Percentiles rank a stretch among this genome's conserved stretches.
Evolutionary conservation across 1,284 basidiomycete genomes (phyloP).

Genomic region (Athelia psychrophila): DNA sequence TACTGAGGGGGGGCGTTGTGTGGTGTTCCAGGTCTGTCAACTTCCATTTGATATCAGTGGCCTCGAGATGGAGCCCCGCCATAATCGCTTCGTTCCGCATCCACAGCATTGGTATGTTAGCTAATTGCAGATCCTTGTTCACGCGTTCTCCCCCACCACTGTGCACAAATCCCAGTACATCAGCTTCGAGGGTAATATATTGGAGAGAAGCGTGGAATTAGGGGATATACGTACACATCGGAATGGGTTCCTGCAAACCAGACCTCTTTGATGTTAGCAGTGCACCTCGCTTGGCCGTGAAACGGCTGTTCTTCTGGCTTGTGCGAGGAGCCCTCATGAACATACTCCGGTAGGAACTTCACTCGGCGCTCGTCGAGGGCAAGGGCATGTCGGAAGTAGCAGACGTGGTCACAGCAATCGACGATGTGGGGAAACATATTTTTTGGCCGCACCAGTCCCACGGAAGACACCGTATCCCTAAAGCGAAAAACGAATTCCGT

Average conservation of each 20-base stretch:
- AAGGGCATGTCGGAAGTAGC: conserved; percentile 28
- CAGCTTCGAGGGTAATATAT: neutral
- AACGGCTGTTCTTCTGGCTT: conserved; percentile 4
- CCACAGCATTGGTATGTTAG: conserved; percentile 23
- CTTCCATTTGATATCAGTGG: conserved; percentile 13
- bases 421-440: conserved; percentile 24
- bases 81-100: conserved; percentile 22
- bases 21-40: neutral
- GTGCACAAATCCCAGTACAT: neutral
- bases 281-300: neutral
- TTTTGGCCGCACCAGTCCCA: conserved; percentile 25
- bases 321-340: conserved; percentile 17
- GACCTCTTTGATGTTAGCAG: neutral
- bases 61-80: conserved; percentile 17
- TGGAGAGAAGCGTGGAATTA: neutral
- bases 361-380: conserved; percentile 37
- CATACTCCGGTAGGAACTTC: conserved; percentile 38
- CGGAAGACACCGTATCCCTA: conserved; percentile 32
- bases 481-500: neutral
- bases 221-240: conserved; percentile 2
- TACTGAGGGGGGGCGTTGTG: neutral
- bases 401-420: conserved; percentile 23
- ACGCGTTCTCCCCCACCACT: conserved; percentile 20
- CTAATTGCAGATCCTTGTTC: conserved; percentile 13
- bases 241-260: neutral